Percentiles rank a stretch among this genome's conserved stretches.
These are phyloP conservation scores for Tulasnella sp. DNA, from an alignment of 768 basidiomycete genomes.

Conservation along the genomic window DNA sequence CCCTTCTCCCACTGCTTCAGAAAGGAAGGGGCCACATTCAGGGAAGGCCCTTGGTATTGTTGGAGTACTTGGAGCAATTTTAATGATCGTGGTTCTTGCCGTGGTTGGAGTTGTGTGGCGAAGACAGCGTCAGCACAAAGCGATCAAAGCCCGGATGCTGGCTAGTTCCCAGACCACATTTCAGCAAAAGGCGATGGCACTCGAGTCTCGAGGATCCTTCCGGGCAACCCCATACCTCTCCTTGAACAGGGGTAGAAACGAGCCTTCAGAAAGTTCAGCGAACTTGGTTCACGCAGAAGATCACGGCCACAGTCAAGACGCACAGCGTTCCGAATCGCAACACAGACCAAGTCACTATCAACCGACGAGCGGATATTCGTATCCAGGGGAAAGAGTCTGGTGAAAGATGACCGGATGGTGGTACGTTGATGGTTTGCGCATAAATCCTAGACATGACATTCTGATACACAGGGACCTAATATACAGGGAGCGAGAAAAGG, in stretches of 20 bases:
- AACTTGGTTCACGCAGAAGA: background rate
- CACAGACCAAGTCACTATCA: background rate
- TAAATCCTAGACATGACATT: background rate
- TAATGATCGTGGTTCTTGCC: background rate
- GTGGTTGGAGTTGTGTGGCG: background rate
- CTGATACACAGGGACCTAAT: background rate
- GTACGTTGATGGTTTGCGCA: background rate
- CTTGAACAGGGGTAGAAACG: background rate
- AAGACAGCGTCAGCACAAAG: background rate
- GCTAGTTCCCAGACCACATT: background rate
- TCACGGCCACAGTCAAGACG: background rate
- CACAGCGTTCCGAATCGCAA: background rate
- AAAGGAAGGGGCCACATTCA: background rate
- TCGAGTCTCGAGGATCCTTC: background rate
- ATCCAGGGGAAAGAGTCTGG: background rate
- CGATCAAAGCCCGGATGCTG: background rate
- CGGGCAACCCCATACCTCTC: background rate
- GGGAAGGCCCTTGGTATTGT: background rate
- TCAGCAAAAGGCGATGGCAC: background rate
- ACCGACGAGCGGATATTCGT: background rate
- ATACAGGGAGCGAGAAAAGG: background rate
- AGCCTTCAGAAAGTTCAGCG: background rate
- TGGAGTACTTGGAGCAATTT: background rate
- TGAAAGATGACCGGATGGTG: background rate
- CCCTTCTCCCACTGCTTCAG: background rate